A percentile compares a stretch with the other conserved stretches of the same genome.
Conservation (phyloP, 2,329 filamentous ascomycete genomes). For the Colletotrichum eremochloae region DNA sequence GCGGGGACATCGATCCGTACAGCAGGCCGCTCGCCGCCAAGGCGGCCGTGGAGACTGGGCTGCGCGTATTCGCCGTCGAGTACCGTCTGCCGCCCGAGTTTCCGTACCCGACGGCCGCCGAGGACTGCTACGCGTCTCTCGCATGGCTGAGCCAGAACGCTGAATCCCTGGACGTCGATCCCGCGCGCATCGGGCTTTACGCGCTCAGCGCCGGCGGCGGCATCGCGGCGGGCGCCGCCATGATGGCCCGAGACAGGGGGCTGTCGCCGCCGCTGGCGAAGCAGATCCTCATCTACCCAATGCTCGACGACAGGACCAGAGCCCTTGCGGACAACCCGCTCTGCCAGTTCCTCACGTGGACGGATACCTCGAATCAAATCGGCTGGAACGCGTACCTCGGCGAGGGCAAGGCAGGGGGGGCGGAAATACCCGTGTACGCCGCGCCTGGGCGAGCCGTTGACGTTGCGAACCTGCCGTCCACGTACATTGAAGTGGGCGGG, state of each 20-base stretch:
- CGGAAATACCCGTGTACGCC: conserved; percentile 41
- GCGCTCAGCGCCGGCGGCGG: conserved; percentile 46
- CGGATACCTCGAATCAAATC: conserved; percentile 41
- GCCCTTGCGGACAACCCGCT: conserved; percentile 22
- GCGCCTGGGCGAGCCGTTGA: conserved; percentile 45
- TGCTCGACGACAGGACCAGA: conserved; percentile 50
- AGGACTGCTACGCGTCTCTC: conserved; percentile 53
- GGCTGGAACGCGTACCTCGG: conserved; percentile 46
- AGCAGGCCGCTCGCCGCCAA: conserved; percentile 24
- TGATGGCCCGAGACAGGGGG: conserved; percentile 55
- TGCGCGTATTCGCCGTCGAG: conserved; percentile 55
- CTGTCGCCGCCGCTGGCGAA: conserved; percentile 47
- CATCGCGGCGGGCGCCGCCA: conserved; percentile 45
- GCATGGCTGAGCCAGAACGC: conserved; percentile 47
- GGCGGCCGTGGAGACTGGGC: conserved; percentile 45
- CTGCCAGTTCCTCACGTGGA: conserved; percentile 42
- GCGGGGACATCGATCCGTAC: conserved; percentile 48
- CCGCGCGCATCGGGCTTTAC: conserved; percentile 43
- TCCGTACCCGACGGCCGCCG: conserved; percentile 51
- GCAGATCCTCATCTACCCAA: conserved; percentile 52
- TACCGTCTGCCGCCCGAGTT: conserved; percentile 60
- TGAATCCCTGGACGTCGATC: conserved; percentile 43
- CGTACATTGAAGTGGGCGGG: conserved; percentile 56
- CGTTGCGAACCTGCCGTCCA: conserved; percentile 49
- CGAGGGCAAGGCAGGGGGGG: conserved; percentile 36